Percentiles rank a stretch among this genome's conserved stretches.
These are phyloP conservation scores for Globisporangium rhizosaccharum DNA, from an alignment of 352 stramenopile genomes.

Conservation along the genomic window DNA sequence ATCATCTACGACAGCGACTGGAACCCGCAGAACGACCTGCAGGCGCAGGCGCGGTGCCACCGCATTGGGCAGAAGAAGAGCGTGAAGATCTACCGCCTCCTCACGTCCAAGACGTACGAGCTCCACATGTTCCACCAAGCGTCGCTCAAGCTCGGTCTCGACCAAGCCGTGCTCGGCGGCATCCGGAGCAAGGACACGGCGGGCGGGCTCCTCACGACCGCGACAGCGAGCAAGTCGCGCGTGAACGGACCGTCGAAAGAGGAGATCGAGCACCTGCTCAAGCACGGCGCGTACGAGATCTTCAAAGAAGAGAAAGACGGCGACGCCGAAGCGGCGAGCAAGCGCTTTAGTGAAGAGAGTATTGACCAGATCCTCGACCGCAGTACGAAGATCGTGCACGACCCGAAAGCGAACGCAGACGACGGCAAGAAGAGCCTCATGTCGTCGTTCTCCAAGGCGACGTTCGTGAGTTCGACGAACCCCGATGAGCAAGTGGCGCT, in stretches of 20 bases:
- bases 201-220: constrained; percentile 6
- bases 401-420: constrained; percentile 50
- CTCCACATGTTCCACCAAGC: constrained; percentile 92
- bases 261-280: constrained; percentile 91
- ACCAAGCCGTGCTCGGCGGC: constrained; percentile 88
- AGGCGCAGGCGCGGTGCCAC: constrained; percentile 90
- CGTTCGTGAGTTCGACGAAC: constrained; percentile 87
- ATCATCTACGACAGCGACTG: constrained; percentile 98
- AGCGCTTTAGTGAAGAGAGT: constrained; percentile 96
- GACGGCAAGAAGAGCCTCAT: constrained; percentile 72
- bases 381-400: constrained; percentile 85
- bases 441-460: constrained; percentile 91
- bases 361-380: constrained; percentile 97
- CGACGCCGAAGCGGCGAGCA: constrained; percentile 89
- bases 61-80: constrained; percentile 92
- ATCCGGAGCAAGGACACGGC: constrained; percentile 70
- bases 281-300: constrained; percentile 92
- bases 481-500: constrained; percentile 86
- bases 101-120: constrained; percentile 92
- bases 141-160: constrained; percentile 89
- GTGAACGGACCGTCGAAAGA: constrained; percentile 75
- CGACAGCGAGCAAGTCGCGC: constrained; percentile 31
- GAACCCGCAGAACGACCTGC: constrained; percentile 96
- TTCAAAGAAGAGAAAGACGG: constrained; percentile 91
- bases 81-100: constrained; percentile 91